Evolutionary conservation across 768 basidiomycete species (phyloP), one percentile per base, ranked within the genome.

Genomic region (Kwoniella shandongensis): DNA sequence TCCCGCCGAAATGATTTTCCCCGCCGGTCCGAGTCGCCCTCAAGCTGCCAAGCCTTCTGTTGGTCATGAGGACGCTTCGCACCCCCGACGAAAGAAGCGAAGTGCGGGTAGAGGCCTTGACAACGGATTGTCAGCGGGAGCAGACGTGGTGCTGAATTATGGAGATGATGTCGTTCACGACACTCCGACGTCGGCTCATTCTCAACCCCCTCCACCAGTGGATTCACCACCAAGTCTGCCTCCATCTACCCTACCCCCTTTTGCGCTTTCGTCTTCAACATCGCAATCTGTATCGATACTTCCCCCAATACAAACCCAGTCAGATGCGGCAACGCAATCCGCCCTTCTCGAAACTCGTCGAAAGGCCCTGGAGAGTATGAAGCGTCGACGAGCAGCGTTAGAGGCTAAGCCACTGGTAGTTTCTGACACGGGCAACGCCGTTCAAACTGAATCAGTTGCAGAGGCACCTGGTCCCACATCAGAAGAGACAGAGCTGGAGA

Each of bases 331-430:
- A 4, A 32, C 61, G 18, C 44, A 60, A 35, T 60, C 57, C 26
- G 57, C 61, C 13, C 35, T 72, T 6, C 56, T 67, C 1, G 70
- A 69, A 22, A 65, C 47, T 12, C 39, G 63, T 12, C 46, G 67
- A 11, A 67, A 67, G 32, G 65, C 51, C 8, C 25, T 72, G 26
- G 67, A 69, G 40, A 69, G 67, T 40, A 69, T 72, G 70, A 47
- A 55, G 40, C 25, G 35, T 25, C 50, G 65, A 23, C 25, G 59
- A 49, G 59, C 51, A 7, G 54, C 58, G 23, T 20, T 32, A 4
- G 44, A 54, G 32, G 6, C 38, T n/a, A 17, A 36, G n/a, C 23
- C 23, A n/a, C 36, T 46, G 13, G 18, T 25, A 12, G 44, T 46
- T n/a, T 23, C 58, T 13, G 30, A 23, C 8, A 8, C 12, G 2